Base-by-base conservation (phyloP, 805 yeast species). In the Clavispora fructus region DNA sequence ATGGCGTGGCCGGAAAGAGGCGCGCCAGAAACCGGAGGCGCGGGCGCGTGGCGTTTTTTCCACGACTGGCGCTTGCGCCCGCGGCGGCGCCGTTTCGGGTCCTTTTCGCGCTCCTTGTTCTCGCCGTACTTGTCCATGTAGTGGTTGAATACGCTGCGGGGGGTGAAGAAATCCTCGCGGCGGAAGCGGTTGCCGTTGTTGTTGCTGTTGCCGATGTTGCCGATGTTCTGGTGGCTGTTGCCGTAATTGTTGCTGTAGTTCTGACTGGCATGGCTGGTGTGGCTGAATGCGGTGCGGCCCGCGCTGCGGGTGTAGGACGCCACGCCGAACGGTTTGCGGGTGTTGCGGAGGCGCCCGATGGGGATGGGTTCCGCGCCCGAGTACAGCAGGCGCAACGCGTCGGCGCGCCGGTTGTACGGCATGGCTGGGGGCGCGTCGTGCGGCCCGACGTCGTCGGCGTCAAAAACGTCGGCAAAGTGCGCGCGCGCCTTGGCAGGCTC, bases 91-190 rank as follows among this genome's bases (percentile, higher is more conserved):
- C 45, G 55, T 52, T 42, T 56, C 56, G 59, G 46, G 49, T 51
- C 29, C 35, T 48, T 43, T 49, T 48, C 51, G 17, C 44, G 47
- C 32, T 58, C 58, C 59, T 68, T 60, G 53, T 71, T 62, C 68
- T 76, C 65, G 65, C 82, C 71, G 49, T 70, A 71, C 51, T 82
- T 81, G 52, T 80, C 88, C 85, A 85, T 78, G 60, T 82, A 85
- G 52, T 82, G 84, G 47, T 78, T 79, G 56, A 81, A 78, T 6
- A 82, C 84, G 25, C 90, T 80, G 45, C 85, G 85, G 3, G 94
- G 94, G 4, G 94, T 86, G 60, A 85, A 86, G 54, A 76, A 83
- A 59, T 86, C 92, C 55, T 82, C 84, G 43, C 92, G 73, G 53
- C 79, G 79, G 56, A 77, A 83, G 25, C 37, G 37, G 25, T 4